Conservation (phyloP, 768 basidiomycete genomes). For the Punctularia strigosozonata region DNA sequence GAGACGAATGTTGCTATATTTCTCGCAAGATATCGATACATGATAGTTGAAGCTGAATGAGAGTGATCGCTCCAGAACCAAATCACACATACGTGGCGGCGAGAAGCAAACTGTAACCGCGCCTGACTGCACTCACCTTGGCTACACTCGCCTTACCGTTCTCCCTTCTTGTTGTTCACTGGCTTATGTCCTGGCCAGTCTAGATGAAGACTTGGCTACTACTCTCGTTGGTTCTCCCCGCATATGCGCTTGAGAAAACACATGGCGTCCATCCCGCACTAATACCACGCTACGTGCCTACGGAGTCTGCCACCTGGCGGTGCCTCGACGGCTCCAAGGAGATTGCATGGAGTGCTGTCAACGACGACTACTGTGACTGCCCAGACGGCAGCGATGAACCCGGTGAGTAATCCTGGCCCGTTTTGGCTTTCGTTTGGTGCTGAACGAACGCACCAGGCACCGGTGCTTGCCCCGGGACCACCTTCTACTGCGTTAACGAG, state of each 20-base stretch:
- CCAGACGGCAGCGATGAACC: constrained; percentile 93
- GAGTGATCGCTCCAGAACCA: too few species aligned
- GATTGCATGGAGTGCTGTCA: constrained; percentile 73
- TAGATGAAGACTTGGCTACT: constrained; percentile 15
- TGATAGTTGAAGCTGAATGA: too few species aligned
- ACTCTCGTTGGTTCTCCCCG: constrained; percentile 11
- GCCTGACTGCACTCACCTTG: too few species aligned
- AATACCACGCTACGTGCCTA: constrained; percentile 42
- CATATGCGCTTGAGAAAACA: constrained; percentile 27
- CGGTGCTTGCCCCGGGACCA: constrained; percentile 63
- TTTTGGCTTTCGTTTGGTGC: constrained; percentile 1
- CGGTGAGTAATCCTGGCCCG: constrained; percentile 30
- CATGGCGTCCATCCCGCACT: constrained; percentile 48
- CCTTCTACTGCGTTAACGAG: constrained; percentile 78
- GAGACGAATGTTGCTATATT: too few species aligned
- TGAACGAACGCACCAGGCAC: constrained; percentile 42
- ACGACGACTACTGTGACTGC: constrained; percentile 95
- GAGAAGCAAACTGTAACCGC: too few species aligned
- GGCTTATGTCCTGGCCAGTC: background rate
- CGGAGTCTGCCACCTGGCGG: constrained; percentile 42
- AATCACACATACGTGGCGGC: too few species aligned
- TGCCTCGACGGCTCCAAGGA: constrained; percentile 75
- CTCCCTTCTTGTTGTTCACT: background rate
- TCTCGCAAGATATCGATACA: too few species aligned
- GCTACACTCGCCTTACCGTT: too few species aligned